These are phyloP conservation scores for Inga oerstediana DNA, from an alignment of 306 rosid genomes.

Conservation along the genomic window DNA sequence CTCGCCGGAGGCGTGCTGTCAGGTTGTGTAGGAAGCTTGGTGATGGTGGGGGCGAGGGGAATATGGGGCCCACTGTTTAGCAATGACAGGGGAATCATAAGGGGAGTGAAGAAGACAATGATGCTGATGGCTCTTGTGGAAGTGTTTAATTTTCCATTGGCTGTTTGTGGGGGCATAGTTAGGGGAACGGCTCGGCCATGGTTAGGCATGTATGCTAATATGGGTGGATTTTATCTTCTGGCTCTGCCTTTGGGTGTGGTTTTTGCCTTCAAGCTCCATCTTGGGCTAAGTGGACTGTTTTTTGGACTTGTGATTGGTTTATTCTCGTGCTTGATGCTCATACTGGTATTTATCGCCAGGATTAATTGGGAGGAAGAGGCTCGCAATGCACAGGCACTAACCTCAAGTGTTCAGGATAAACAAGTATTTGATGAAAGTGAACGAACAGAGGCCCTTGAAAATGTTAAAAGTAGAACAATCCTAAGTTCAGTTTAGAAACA, in stretches of 20 bases:
- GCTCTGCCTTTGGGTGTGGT: constrained; percentile 72
- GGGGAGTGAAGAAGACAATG: constrained; percentile 75
- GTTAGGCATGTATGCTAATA: constrained; percentile 73
- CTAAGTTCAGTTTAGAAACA: background rate
- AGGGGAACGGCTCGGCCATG: constrained; percentile 81
- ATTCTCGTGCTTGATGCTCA: constrained; percentile 45
- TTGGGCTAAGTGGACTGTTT: constrained; percentile 70
- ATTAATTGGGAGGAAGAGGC: constrained; percentile 69
- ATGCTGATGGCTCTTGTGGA: constrained; percentile 77
- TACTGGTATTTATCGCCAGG: constrained; percentile 51
- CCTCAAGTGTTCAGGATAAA: constrained; percentile 21
- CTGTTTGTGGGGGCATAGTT: constrained; percentile 81
- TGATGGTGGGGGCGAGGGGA: constrained; percentile 76
- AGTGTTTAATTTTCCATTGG: constrained; percentile 74
- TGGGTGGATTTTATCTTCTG: constrained; percentile 77
- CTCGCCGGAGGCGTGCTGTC: constrained; percentile 41
- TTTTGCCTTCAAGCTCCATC: constrained; percentile 65
- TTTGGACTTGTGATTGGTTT: constrained; percentile 64
- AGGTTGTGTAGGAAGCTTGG: constrained; percentile 60
- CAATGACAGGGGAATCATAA: constrained; percentile 50
- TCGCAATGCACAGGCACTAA: constrained; percentile 50
- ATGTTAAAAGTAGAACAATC: constrained; percentile 25
- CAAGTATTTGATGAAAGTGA: constrained; percentile 33
- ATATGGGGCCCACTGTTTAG: constrained; percentile 77
- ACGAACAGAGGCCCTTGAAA: constrained; percentile 24